These are phyloP conservation scores for Paramyrothecium roridum DNA, from an alignment of 2,329 filamentous ascomycete genomes.

Conservation along the genomic window DNA sequence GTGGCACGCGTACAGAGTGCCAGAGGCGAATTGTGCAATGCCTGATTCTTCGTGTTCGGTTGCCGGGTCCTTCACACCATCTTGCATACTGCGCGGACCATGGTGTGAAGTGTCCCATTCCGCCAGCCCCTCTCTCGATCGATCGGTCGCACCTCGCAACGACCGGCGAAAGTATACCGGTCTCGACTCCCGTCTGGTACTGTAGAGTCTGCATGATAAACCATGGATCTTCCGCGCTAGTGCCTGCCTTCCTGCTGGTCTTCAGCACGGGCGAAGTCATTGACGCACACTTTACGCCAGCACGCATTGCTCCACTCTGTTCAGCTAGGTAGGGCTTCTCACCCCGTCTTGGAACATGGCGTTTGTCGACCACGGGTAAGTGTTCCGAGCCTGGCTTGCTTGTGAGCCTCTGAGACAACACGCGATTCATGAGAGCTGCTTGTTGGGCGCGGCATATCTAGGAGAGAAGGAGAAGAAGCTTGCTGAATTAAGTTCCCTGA, in stretches of 20 bases:
- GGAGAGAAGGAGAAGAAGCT: too few species aligned
- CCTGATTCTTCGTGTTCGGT: conserved; percentile 25
- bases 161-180: neutral
- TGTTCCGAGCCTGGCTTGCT: too few species aligned
- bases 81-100: conserved; percentile 4
- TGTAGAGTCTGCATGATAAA: neutral
- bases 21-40: neutral
- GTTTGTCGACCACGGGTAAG: too few species aligned
- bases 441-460: too few species aligned
- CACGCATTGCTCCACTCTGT: neutral
- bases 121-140: neutral
- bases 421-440: too few species aligned
- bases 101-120: neutral
- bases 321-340: neutral
- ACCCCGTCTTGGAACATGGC: too few species aligned
- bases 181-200: neutral
- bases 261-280: neutral
- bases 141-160: neutral
- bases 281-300: neutral
- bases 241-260: neutral
- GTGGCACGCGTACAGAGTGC: neutral
- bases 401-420: too few species aligned
- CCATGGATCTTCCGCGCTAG: neutral
- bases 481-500: too few species aligned
- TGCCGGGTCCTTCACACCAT: conserved; percentile 23